Evolutionary conservation across 306 rosid genomes (phyloP).

Genomic region (Vicia sativa): DNA sequence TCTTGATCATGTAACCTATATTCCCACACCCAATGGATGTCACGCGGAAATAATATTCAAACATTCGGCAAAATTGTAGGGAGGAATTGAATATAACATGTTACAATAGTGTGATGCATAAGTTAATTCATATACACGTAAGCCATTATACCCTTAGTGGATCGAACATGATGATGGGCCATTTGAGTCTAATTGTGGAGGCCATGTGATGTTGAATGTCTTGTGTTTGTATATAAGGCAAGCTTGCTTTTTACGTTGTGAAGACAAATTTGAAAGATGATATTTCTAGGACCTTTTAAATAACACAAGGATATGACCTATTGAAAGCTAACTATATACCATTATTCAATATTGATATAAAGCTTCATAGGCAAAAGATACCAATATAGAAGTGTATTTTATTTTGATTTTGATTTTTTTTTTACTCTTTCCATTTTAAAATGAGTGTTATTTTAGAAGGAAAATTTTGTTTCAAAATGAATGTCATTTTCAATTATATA

Average conservation of each 20-base stretch:
- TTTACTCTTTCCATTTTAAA: too few species aligned
- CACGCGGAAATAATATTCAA: too few species aligned
- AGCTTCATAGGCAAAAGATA: conserved; percentile 39
- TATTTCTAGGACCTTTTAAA: conserved; percentile 35
- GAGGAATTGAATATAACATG: too few species aligned
- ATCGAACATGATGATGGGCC: conserved; percentile 54
- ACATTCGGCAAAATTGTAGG: too few species aligned
- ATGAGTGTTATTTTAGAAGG: too few species aligned
- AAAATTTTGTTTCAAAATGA: too few species aligned
- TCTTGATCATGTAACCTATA: too few species aligned
- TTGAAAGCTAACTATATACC: conserved; percentile 22
- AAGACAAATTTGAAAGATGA: conserved; percentile 42
- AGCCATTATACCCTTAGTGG: conserved; percentile 50
- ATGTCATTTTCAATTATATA: too few species aligned
- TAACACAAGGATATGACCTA: conserved; percentile 30
- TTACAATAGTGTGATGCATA: conserved; percentile 27
- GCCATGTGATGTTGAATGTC: conserved; percentile 55
- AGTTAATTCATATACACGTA: conserved; percentile 39
- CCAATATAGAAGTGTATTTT: not conserved
- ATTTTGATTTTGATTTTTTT: not conserved
- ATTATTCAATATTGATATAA: conserved; percentile 24
- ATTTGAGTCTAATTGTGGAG: conserved; percentile 44
- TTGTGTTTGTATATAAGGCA: conserved; percentile 14
- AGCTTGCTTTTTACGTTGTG: conserved; percentile 34
- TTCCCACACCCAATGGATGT: too few species aligned